Base-by-base conservation (phyloP, 2,329 filamentous ascomycete species). In the Alternaria postmessia region DNA sequence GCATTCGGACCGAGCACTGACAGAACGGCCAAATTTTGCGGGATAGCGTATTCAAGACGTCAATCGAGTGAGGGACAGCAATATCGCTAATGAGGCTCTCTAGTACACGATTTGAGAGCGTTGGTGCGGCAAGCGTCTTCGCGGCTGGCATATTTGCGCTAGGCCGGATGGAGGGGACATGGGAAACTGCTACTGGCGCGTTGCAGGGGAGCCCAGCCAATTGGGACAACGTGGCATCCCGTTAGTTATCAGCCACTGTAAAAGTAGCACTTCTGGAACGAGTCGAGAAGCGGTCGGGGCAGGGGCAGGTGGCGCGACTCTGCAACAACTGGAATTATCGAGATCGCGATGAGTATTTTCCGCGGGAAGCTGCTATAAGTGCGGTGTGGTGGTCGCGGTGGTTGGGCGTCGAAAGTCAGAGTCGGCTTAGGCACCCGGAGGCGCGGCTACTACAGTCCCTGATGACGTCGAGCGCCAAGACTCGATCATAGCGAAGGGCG, bases 401-500 rank as follows among this genome's bases (percentile, higher is more conserved):
- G 42, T 48, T 54, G 55, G 42, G 55, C 51, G 49, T 20, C 41
- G 26, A 20, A 20, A 24, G 43, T 38, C 26, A 26, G 24, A 24
- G 14, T 44, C 51, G 56, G 57, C 57, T 32, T 49, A 49, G 34
- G 22, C 22, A 44, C 38, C n/a, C 46, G 41, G 24, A 43, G 38
- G 41, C 34, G 55, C 55, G 55, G 49, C 55, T 48, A 36, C 44
- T 48, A 36, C 44, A 52, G 57, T 60, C 53, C 53, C 57, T 60
- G 57, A 60, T 60, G 57, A 60, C 57, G 57, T 60, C 57, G 57
- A 16, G 16, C 16, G 57, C 57, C 57, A 57, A 57, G 57, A 51
- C 14, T n/a, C 14, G 26, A 30, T 26, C 34, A 48, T 20, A 38
- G 49, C 49, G 51, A 47, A 47, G 41, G 38, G 38, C 44, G 46